Evolutionary conservation across 2,329 filamentous ascomycete genomes (phyloP), one percentile per base, ranked within the genome.

Genomic region (Apiospora arundinis): DNA sequence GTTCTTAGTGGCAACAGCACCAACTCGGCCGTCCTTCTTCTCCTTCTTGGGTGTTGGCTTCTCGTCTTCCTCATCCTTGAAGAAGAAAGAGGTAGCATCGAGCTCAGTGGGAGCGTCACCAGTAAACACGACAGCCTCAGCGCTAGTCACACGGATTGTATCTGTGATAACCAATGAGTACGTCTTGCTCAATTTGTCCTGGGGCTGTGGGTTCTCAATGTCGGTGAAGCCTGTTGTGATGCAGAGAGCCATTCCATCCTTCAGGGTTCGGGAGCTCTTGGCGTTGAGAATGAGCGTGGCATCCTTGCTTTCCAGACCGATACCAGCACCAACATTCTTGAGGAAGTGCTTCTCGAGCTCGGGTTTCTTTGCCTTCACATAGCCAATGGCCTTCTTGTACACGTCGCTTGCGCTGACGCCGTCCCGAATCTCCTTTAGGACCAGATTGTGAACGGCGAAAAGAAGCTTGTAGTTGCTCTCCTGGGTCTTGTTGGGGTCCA

Each of bases 71-170:
- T 97, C 95, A 76, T 98, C 95, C 80, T 97, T 97, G 86, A 99
- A 99, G 84, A 98, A 98, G 86, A 99, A 99, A 0, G 95, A 97
- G 49, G 95, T 95, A 4, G 95, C 95, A 78, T 98, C 96, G 72
- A 97, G 90, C 78, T 97, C 95, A 40, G 93, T 93, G 2, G 95
- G 92, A 0, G 95, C 95, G 79, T 98, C 95, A 72, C 94, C 95
- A 23, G 96, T 99, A 83, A 99, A 98, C 40, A 98, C 91, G 44
- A 95, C 92, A 0, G 92, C 89, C 68, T 97, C 94, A n/a, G 84
- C 84, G 7, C 89, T 86, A 14, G 92, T 93, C 68, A 98, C 94
- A 76, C 96, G 94, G 63, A 99, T 92, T 0, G 97, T 99, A 82
- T 99, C 96, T 1, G 93, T 95, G 66, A 99, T 89, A 67, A 97